phyloP scores from a whole-genome alignment of 2,329 filamentous ascomycete species.

The Fonsecaea multimorphosa region DNA sequence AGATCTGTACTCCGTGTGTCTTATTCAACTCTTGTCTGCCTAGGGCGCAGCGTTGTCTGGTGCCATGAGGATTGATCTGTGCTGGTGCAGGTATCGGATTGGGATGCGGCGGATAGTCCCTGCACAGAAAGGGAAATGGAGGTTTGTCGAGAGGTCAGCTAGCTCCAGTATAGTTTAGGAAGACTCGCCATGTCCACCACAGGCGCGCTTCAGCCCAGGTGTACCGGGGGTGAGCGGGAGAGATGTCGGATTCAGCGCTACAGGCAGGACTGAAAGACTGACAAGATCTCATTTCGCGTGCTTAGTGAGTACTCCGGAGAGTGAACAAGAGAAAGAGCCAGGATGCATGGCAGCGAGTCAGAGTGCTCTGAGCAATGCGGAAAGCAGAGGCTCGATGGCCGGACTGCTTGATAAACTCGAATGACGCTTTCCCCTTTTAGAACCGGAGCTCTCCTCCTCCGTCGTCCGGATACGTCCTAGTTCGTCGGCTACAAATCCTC shows the following conservation, averaged over 20 bases:
- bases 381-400: conserved; percentile 5
- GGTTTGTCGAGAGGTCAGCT: background rate
- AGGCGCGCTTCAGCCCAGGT: background rate
- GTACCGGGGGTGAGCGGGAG: background rate
- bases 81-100: background rate
- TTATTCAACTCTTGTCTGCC: background rate
- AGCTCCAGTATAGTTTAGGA: background rate
- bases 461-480: background rate
- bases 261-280: background rate
- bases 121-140: background rate
- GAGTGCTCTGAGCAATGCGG: conserved; percentile 9
- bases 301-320: background rate
- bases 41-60: background rate
- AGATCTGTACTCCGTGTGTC: background rate
- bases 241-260: background rate
- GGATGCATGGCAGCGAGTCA: background rate
- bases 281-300: background rate
- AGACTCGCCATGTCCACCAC: background rate
- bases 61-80: background rate
- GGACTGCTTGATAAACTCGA: conserved; percentile 5
- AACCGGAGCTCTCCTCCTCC: conserved; percentile 15
- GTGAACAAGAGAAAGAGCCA: background rate
- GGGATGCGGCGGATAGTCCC: background rate
- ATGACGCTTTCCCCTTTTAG: conserved; percentile 9
- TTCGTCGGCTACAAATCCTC: background rate